A percentile compares a stretch with the other conserved stretches of the same genome.
Evolutionary conservation across 495 filamentous ascomycete genomes (phyloP).

Genomic region (Mycothermus thermophilus): DNA sequence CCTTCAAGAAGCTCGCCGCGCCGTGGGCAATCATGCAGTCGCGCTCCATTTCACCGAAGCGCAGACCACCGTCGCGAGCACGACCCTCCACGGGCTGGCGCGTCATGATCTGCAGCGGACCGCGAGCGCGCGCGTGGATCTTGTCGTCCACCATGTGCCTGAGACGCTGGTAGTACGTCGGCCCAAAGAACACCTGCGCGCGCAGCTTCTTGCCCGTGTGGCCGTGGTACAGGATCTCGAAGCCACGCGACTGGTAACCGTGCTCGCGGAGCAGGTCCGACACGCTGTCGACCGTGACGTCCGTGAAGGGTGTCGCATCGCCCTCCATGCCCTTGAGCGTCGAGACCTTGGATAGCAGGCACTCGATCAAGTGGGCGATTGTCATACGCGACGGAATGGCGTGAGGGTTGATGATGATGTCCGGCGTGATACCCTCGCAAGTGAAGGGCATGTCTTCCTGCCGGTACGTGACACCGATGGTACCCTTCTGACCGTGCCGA

Average conservation of each 20-base stretch:
- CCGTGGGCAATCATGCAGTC: slow-evolving; percentile 99
- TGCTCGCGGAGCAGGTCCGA: slow-evolving; percentile 77
- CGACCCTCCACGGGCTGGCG: slow-evolving; percentile 97
- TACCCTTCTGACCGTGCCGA: slow-evolving; percentile 97
- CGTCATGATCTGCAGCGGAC: slow-evolving; percentile 93
- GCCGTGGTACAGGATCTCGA: slow-evolving; percentile 97
- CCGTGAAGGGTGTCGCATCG: slow-evolving; percentile 95
- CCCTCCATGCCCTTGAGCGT: slow-evolving; percentile 83
- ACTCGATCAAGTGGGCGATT: slow-evolving; percentile 99
- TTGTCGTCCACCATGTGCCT: slow-evolving; percentile 99
- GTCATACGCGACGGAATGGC: slow-evolving; percentile 99
- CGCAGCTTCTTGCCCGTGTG: slow-evolving; percentile 88
- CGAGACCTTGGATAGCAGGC: slow-evolving; percentile 88
- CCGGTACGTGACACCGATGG: slow-evolving; percentile 93
- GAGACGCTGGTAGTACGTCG: slow-evolving; percentile 97
- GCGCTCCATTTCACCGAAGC: slow-evolving; percentile 99
- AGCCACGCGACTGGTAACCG: slow-evolving; percentile 92
- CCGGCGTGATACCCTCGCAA: slow-evolving; percentile 75
- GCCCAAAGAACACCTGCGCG: slow-evolving; percentile 90
- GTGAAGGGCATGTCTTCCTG: slow-evolving; percentile 99
- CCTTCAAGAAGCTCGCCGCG: slow-evolving; percentile 90
- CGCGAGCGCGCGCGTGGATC: slow-evolving; percentile 92
- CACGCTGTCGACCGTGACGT: slow-evolving; percentile 91
- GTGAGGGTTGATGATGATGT: slow-evolving; percentile 98
- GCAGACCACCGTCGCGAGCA: slow-evolving; percentile 91